These are phyloP conservation scores for Fusarium papillatum DNA, from an alignment of 2,329 filamentous ascomycete species.

Conservation along the genomic window DNA sequence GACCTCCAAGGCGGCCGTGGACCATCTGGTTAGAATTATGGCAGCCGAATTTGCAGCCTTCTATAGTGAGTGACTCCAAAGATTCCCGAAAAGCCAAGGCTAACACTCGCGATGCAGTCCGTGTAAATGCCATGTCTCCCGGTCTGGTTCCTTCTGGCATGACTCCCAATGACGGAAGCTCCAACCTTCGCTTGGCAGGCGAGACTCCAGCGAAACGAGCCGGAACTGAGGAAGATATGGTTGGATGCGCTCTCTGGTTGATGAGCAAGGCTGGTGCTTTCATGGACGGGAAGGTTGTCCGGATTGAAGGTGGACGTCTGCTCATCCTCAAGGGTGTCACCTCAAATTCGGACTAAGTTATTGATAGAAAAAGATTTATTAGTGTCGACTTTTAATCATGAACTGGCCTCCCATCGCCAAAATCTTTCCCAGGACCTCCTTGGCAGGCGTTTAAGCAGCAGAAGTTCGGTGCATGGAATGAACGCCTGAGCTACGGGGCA, in stretches of 20 bases:
- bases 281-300: neutral
- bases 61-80: neutral
- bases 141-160: neutral
- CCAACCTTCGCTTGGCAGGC: neutral
- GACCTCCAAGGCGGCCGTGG: neutral
- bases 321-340: neutral
- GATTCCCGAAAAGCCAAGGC: rapidly evolving
- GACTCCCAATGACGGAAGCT: neutral
- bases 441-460: neutral
- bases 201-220: neutral
- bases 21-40: neutral
- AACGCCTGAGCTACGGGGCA: no score
- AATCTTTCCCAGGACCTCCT: neutral
- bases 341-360: neutral
- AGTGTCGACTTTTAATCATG: neutral
- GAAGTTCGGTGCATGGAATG: no score
- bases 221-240: neutral
- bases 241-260: neutral
- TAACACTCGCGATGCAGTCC: neutral
- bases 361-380: neutral
- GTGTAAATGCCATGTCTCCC: neutral
- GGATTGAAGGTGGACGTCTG: neutral
- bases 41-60: neutral
- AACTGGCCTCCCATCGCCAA: neutral
- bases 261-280: neutral